Evolutionary conservation across 208 protist species (phyloP), one percentile per base, ranked within the genome.

Genomic region (Leishmania mexicana): DNA sequence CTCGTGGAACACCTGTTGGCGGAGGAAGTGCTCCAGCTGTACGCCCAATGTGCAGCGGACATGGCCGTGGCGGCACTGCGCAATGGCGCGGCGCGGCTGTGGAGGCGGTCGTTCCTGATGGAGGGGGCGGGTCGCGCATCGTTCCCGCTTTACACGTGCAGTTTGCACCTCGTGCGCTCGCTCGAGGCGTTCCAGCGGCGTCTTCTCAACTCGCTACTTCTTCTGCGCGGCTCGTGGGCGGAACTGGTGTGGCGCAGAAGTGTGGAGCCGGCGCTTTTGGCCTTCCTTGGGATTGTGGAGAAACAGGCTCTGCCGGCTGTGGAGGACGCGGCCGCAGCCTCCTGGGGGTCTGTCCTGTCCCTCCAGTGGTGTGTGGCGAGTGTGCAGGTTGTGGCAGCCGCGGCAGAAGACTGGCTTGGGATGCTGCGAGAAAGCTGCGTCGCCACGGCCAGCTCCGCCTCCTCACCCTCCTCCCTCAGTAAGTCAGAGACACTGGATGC

Each of bases 111-210:
- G 28, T 91, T 93, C 65, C 75, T 96, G 42, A 72, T 21, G 40
- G 17, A 78, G 75, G 57, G 77, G 70, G 15, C 45, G 11, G 28
- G 53, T 1, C 49, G 49, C n/a, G 65, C 75, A 17, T 28, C 57
- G 0, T 77, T 57, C 72, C 77, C 76, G n/a, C 71, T 84, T 35
- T 80, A 86, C 80, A 64, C 78, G 21, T 65, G 79, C 47, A 87
- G 84, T 54, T 65, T 87, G 4, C 89, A 92, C 79, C 84, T 94
- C 40, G 67, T 91, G 74, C 83, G 90, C 40, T 88, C 87, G 40
- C 49, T 93, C 24, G 92, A 96, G 65, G 90, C 92, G 13, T 76
- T 94, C 13, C 53, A 90, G 76, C 87, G 88, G 4, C 89, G 92
- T 40, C 62, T 94, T 68, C 54, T 78, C 40, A 76, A 77, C 38